Evolutionary conservation across 1,139 yeast species (phyloP).

Genomic region (Debaryomyces singareniensis): DNA sequence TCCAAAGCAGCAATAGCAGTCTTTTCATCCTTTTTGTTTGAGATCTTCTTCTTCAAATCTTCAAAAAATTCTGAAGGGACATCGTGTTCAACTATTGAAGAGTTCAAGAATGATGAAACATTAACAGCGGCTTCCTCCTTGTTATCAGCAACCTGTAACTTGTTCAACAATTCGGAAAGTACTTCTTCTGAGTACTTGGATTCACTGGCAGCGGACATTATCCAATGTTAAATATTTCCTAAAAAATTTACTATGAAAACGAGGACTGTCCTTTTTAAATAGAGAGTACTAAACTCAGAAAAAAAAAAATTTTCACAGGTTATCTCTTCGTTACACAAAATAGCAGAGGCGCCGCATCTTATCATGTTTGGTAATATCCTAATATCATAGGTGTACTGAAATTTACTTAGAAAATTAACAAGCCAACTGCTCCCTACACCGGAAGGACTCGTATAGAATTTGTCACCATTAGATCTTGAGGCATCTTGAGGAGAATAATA

Average conservation of each 20-base stretch:
- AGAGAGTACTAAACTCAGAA: slow-evolving; percentile 1
- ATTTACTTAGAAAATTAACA: too few relatives aligned
- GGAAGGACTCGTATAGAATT: too few relatives aligned
- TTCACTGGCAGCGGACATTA: slow-evolving; percentile 60
- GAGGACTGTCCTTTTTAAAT: slow-evolving; percentile 3
- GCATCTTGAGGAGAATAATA: too few relatives aligned
- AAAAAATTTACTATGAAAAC: slow-evolving; percentile 6
- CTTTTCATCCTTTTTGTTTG: slow-evolving; percentile 67
- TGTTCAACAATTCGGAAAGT: slow-evolving; percentile 88
- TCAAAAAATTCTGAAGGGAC: slow-evolving; percentile 86
- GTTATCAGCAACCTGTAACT: slow-evolving; percentile 89
- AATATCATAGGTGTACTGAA: too few relatives aligned
- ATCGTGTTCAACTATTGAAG: slow-evolving; percentile 97
- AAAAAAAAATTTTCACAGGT: slow-evolving; percentile 9
- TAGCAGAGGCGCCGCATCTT: not conserved
- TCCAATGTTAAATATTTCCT: slow-evolving; percentile 19
- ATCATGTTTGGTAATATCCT: too few relatives aligned
- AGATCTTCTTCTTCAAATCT: slow-evolving; percentile 69
- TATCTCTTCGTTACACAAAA: slow-evolving; percentile 7
- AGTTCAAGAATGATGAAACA: slow-evolving; percentile 90
- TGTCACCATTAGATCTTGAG: too few relatives aligned
- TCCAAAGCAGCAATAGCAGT: slow-evolving; percentile 71
- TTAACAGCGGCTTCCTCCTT: slow-evolving; percentile 84
- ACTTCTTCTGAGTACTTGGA: slow-evolving; percentile 69
- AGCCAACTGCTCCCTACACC: too few relatives aligned